Base-by-base conservation (phyloP, 164 flowering plant species). In the Nymphaea colorata region DNA sequence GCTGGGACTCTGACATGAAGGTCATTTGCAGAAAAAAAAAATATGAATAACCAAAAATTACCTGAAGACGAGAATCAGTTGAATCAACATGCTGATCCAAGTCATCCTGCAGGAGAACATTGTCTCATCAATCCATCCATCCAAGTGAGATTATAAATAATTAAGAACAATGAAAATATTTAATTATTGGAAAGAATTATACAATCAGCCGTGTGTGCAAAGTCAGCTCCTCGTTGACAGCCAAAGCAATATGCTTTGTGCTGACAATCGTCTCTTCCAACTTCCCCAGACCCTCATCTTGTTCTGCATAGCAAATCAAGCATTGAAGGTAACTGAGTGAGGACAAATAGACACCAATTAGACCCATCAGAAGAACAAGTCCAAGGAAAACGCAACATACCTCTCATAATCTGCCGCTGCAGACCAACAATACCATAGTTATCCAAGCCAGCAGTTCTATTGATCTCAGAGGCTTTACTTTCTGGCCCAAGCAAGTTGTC, bases 271-370 rank as follows among this genome's bases (percentile, higher is more conserved):
- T 86, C 72, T 81, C 90, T 79, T 87, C 93, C 82, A 92, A 67
- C 72, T 88, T 84, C 77, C 83, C 95, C 67, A 92, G 96, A 59
- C 85, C 95, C 43, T 92, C 96, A 79, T 93, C 97, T 88, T 93
- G 95, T 67, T 89, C 98, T 93, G 89, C 42, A 71, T 47, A 62
- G 44, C 57, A 16, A 47, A n/a, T 59, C n/a, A 61, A 61, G 64
- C 12, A 17, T 17, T 4, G 14, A 61, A 61, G 57, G 8, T 2
- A 17, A 61, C 7, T 3, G n/a, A 11, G 64, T 12, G n/a, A 61
- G n/a, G 12, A 41, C 42, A 61, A 61, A 17, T 17, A 61, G n/a
- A 61, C 11, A 51, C 8, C 8, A 8, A 51, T 51, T 51, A 51
- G 57, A 10, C 57, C 57, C 57, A 51, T 51, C 42, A 61, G 5